Evolutionary conservation across 495 filamentous ascomycete genomes (phyloP).

Genomic region (Aspergillus heteromorphus): DNA sequence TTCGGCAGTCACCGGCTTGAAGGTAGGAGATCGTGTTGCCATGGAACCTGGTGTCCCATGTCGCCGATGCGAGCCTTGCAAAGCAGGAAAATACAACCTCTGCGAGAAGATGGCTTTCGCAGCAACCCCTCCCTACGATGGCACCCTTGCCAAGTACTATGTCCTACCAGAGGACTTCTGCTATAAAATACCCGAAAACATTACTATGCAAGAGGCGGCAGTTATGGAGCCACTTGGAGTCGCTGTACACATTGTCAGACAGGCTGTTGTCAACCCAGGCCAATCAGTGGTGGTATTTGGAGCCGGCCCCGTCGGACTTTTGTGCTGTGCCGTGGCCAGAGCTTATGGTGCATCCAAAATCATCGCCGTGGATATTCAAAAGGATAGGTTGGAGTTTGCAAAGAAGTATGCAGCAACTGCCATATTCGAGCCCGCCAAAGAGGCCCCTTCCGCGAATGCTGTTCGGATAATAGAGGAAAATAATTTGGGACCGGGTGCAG

Average conservation of each 20-base stretch:
- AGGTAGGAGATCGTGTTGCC: slow-evolving; percentile 46
- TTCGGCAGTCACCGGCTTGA: slow-evolving; percentile 37
- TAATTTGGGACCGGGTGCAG: slow-evolving; percentile 43
- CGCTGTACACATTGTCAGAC: slow-evolving; percentile 48
- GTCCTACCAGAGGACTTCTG: slow-evolving; percentile 51
- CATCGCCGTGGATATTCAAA: slow-evolving; percentile 51
- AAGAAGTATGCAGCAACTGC: slow-evolving; percentile 40
- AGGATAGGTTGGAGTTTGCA: slow-evolving; percentile 48
- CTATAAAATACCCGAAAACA: slow-evolving; percentile 43
- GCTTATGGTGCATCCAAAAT: slow-evolving; percentile 48
- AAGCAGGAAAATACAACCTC: slow-evolving; percentile 48
- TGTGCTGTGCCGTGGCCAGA: slow-evolving; percentile 51
- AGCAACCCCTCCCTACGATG: slow-evolving; percentile 50
- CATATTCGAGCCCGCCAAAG: slow-evolving; percentile 37
- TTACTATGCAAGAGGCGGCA: slow-evolving; percentile 47
- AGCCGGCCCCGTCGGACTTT: slow-evolving; percentile 49
- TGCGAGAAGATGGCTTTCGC: slow-evolving; percentile 50
- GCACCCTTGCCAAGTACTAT: slow-evolving; percentile 53
- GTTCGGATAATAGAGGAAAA: slow-evolving; percentile 38
- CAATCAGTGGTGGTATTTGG: slow-evolving; percentile 52
- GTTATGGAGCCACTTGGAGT: slow-evolving; percentile 52
- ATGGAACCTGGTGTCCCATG: slow-evolving; percentile 52
- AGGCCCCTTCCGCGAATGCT: slow-evolving; percentile 34
- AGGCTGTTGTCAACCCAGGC: slow-evolving; percentile 39
- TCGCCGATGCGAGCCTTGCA: slow-evolving; percentile 49